These are phyloP conservation scores for Volvox carteri DNA, from an alignment of 163 green algal genomes.

Conservation along the genomic window DNA sequence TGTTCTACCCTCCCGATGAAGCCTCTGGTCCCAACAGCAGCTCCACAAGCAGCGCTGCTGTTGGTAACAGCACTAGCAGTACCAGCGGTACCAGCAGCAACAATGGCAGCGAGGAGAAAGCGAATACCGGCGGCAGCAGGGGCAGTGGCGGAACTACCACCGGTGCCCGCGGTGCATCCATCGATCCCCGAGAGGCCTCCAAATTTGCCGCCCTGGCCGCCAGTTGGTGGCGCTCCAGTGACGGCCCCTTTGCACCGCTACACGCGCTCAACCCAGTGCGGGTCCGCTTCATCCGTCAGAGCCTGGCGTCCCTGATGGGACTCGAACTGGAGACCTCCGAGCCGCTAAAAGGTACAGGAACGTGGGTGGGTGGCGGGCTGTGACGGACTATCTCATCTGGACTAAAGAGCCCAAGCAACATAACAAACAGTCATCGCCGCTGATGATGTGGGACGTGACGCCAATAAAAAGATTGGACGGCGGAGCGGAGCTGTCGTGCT, in stretches of 20 bases:
- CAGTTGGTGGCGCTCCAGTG: constrained; percentile 88
- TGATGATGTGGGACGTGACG: too few relatives aligned
- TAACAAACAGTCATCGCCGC: too few relatives aligned
- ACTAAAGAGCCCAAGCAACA: too few relatives aligned
- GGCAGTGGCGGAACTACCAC: background rate
- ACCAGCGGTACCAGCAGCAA: too few relatives aligned
- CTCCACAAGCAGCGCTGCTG: background rate
- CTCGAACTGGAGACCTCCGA: constrained; percentile 51
- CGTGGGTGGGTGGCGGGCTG: too few relatives aligned
- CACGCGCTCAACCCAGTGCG: constrained; percentile 90
- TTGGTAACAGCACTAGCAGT: background rate
- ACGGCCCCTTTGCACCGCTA: constrained; percentile 86
- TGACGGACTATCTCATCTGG: too few relatives aligned
- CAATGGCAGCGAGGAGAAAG: too few relatives aligned
- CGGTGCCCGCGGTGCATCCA: constrained; percentile 8
- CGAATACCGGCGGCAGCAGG: background rate
- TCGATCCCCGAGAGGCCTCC: constrained; percentile 75
- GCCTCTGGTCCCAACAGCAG: background rate
- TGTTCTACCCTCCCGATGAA: too few relatives aligned
- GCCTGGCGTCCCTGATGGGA: constrained; percentile 68
- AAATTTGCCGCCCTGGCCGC: constrained; percentile 88
- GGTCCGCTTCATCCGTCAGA: constrained; percentile 81
- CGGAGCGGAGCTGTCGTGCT: too few relatives aligned
- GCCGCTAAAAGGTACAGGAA: constrained; percentile 24
- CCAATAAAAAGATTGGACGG: too few relatives aligned